These are phyloP conservation scores for Linum usitatissimum DNA, from an alignment of 345 rosid species.

Conservation along the genomic window DNA sequence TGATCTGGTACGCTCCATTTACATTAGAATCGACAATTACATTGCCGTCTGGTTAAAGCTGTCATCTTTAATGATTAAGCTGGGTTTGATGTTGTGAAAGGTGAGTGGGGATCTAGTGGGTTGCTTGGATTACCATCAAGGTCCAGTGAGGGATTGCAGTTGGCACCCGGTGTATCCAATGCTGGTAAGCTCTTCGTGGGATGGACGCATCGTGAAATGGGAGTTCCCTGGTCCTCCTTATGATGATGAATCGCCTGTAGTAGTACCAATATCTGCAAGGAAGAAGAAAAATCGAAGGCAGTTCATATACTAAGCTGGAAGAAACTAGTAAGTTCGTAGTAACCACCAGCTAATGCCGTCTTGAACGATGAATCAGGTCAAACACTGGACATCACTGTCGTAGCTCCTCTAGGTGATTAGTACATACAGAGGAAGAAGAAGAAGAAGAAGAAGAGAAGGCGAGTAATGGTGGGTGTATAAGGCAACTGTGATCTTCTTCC, in stretches of 20 bases:
- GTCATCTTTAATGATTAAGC: background rate
- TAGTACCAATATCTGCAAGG: too few relatives aligned
- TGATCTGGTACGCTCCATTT: constrained; percentile 37
- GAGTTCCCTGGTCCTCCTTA: constrained; percentile 28
- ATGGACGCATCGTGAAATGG: constrained; percentile 41
- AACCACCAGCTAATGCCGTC: too few relatives aligned
- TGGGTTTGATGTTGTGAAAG: constrained; percentile 16
- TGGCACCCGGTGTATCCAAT: constrained; percentile 55
- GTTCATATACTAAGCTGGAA: too few relatives aligned
- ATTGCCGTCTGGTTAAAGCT: background rate
- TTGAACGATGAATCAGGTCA: too few relatives aligned
- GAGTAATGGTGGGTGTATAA: too few relatives aligned
- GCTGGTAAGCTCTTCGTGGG: constrained; percentile 59
- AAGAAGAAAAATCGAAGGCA: too few relatives aligned
- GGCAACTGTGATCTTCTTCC: too few relatives aligned
- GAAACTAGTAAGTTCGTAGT: too few relatives aligned
- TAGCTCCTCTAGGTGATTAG: too few relatives aligned
- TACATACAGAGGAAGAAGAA: too few relatives aligned
- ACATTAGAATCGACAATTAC: background rate
- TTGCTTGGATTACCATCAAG: constrained; percentile 25
- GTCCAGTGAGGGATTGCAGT: constrained; percentile 52
- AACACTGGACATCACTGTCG: too few relatives aligned
- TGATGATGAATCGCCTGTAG: constrained; percentile 1
- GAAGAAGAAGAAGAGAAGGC: too few relatives aligned
- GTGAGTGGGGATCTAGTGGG: constrained; percentile 45